Conservation (phyloP, 108 stramenopile species). For the Chaetoceros muelleri region DNA sequence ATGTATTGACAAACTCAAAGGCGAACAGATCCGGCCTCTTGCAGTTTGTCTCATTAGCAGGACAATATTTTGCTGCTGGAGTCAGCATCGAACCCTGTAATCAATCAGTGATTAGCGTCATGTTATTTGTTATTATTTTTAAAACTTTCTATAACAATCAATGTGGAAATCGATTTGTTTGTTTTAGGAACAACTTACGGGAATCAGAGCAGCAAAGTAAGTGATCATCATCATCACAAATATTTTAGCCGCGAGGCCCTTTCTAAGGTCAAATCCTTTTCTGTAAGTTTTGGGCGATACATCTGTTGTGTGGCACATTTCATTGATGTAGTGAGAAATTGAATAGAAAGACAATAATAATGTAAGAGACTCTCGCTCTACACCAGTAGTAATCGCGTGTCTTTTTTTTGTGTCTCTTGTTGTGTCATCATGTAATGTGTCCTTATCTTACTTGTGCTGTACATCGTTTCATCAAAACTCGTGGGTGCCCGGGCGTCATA, state of each 20-base stretch:
- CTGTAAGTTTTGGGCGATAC: not conserved
- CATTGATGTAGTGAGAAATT: too few species aligned
- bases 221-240: not conserved
- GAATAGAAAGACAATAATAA: too few species aligned
- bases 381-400: too few species aligned
- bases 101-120: not conserved
- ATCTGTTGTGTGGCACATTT: not conserved
- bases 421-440: too few species aligned
- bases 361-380: too few species aligned
- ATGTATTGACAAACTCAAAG: slow-evolving; percentile 26
- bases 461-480: too few species aligned
- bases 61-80: slow-evolving; percentile 9
- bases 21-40: slow-evolving; percentile 30
- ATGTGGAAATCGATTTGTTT: too few species aligned
- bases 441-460: too few species aligned
- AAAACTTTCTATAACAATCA: not conserved
- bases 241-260: not conserved
- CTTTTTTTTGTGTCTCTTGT: too few species aligned
- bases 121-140: not conserved
- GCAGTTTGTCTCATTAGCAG: slow-evolving; percentile 5
- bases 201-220: not conserved
- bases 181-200: too few species aligned
- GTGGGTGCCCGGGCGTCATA: too few species aligned
- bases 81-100: not conserved
- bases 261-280: not conserved